phyloP scores from a whole-genome alignment of 352 stramenopile species.

The Plasmopara viticola region DNA sequence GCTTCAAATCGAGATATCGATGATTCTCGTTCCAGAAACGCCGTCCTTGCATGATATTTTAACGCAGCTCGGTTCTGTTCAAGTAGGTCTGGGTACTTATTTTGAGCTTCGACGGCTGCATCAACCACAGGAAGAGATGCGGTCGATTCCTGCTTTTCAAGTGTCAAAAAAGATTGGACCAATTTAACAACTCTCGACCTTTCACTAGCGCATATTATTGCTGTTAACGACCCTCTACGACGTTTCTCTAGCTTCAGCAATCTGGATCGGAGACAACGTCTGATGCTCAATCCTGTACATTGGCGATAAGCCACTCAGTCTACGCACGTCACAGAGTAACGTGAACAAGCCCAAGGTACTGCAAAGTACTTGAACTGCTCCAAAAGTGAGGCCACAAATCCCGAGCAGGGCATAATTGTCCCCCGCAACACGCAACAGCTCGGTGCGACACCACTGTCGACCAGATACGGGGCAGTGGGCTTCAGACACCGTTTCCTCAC shows the following conservation, averaged over 20 bases:
- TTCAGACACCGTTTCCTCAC: constrained; percentile 18
- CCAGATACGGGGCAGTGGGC: constrained; percentile 33
- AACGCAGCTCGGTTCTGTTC: too few relatives aligned
- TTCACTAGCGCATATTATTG: too few relatives aligned
- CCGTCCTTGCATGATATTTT: too few relatives aligned
- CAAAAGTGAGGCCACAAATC: constrained; percentile 37
- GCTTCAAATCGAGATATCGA: too few relatives aligned
- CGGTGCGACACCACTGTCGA: constrained; percentile 38
- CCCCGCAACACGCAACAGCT: constrained; percentile 39
- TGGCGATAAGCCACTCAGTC: constrained; percentile 31
- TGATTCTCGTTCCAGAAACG: too few relatives aligned
- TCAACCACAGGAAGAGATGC: too few relatives aligned
- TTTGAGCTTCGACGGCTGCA: too few relatives aligned
- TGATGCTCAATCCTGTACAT: constrained; percentile 28
- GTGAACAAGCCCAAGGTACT: constrained; percentile 48
- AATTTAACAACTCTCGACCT: too few relatives aligned
- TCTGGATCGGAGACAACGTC: constrained; percentile 23
- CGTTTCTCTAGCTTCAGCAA: background rate
- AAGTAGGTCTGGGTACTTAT: too few relatives aligned
- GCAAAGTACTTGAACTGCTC: constrained; percentile 38
- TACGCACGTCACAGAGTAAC: constrained; percentile 52
- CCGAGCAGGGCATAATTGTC: constrained; percentile 45
- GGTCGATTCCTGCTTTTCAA: too few relatives aligned
- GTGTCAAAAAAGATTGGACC: too few relatives aligned
- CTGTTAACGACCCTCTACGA: background rate